phyloP scores from a whole-genome alignment of 208 protist genomes.

The Angomonas ambiguus region DNA sequence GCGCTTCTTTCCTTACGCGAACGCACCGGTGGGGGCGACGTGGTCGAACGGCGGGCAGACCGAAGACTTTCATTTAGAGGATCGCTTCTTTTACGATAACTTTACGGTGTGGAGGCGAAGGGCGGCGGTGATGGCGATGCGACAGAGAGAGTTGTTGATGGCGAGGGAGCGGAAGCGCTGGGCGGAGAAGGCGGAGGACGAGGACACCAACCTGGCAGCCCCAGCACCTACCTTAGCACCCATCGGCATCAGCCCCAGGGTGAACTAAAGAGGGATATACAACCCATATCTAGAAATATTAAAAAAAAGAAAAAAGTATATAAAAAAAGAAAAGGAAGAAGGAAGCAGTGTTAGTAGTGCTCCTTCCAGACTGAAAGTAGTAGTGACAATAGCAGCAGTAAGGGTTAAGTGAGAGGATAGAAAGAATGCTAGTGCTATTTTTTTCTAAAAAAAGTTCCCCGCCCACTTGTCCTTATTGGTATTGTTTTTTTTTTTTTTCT shows the following conservation, averaged over 20 bases:
- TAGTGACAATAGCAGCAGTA: too few species aligned
- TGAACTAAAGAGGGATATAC: background rate
- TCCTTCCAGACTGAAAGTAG: too few species aligned
- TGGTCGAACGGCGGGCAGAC: conserved; percentile 89
- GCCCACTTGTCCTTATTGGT: too few species aligned
- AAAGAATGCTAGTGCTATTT: too few species aligned
- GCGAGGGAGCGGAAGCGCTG: conserved; percentile 68
- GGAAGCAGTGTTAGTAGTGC: too few species aligned
- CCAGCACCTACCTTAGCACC: conserved; percentile 80
- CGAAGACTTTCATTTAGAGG: conserved; percentile 89
- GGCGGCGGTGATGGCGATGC: conserved; percentile 76
- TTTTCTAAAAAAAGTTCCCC: too few species aligned
- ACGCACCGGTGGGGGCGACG: conserved; percentile 71
- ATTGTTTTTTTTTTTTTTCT: too few species aligned
- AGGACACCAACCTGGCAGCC: conserved; percentile 21
- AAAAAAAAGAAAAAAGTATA: background rate
- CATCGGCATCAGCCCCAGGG: conserved; percentile 34
- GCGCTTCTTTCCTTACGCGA: conserved; percentile 90
- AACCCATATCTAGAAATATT: background rate
- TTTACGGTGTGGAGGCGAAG: conserved; percentile 80
- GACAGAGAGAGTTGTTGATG: conserved; percentile 74
- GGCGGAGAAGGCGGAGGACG: conserved; percentile 46
- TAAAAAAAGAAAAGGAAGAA: too few species aligned
- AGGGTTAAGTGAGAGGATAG: too few species aligned
- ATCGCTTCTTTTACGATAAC: conserved; percentile 89